Evolutionary conservation across 345 rosid species (phyloP).

Genomic region (Arabis alpina): DNA sequence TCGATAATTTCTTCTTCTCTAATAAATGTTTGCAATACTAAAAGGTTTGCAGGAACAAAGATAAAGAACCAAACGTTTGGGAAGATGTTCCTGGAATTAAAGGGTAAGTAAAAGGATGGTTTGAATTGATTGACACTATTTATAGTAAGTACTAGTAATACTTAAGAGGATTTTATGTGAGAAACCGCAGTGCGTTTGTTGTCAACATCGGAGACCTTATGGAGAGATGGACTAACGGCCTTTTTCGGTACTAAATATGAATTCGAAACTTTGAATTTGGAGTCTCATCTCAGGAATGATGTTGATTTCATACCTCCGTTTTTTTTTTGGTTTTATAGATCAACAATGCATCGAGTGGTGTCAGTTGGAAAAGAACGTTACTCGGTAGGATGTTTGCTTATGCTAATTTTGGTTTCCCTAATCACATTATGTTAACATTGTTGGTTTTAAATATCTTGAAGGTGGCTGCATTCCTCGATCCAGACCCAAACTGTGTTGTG

Average conservation of each 20-base stretch:
- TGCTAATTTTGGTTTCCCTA: background rate
- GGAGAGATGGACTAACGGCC: slow-evolving; percentile 92
- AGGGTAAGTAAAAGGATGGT: slow-evolving; percentile 55
- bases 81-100: slow-evolving; percentile 64
- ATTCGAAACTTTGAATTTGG: background rate
- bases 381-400: slow-evolving; percentile 52
- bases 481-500: slow-evolving; percentile 64
- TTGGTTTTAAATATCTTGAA: slow-evolving; percentile 19
- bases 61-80: slow-evolving; percentile 58
- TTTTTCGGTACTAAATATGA: slow-evolving; percentile 57
- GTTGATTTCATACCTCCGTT: background rate
- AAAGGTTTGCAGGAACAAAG: slow-evolving; percentile 79
- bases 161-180: background rate
- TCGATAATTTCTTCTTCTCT: background rate
- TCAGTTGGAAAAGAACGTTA: slow-evolving; percentile 74
- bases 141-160: background rate
- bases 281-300: background rate
- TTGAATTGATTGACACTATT: background rate
- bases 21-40: background rate
- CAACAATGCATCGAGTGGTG: slow-evolving; percentile 85
- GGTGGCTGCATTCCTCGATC: slow-evolving; percentile 75
- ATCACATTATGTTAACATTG: background rate
- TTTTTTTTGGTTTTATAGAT: slow-evolving; percentile 47
- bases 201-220: slow-evolving; percentile 81
- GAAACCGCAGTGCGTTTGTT: slow-evolving; percentile 62